Evolutionary conservation across 2,329 filamentous ascomycete species (phyloP).

Genomic region (Exophiala phaeomuriformis): DNA sequence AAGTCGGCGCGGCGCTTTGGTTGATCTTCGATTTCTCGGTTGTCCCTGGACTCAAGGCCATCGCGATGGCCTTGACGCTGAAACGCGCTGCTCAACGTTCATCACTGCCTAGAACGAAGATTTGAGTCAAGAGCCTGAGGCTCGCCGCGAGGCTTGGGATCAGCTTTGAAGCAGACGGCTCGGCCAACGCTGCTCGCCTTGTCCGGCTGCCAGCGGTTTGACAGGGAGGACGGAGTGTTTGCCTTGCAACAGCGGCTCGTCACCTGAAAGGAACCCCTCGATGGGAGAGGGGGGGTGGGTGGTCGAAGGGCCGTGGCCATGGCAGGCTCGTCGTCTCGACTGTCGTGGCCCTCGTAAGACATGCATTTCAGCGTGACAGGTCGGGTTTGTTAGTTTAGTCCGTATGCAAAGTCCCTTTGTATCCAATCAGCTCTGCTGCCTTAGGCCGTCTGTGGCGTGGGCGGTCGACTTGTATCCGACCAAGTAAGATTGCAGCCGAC

Average conservation of each 20-base stretch:
- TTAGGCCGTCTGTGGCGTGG: slow-evolving; percentile 3
- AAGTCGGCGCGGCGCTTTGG: slow-evolving; percentile 3
- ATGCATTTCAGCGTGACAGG: slow-evolving; percentile 18
- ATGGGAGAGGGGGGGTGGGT: slow-evolving; percentile 16
- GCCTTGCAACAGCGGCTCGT: slow-evolving; percentile 17
- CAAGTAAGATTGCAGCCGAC: slow-evolving; percentile 19
- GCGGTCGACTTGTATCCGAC: slow-evolving; percentile 8
- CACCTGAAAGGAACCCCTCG: slow-evolving; percentile 7
- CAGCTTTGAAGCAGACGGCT: slow-evolving; percentile 3
- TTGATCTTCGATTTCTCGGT: slow-evolving; percentile 14
- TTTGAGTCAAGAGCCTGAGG: slow-evolving; percentile 5
- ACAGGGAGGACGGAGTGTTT: slow-evolving; percentile 9
- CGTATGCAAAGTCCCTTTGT: slow-evolving; percentile 21
- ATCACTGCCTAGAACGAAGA: slow-evolving; percentile 20
- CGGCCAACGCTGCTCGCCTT: not conserved
- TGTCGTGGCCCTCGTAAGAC: slow-evolving; percentile 19
- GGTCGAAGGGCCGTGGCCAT: slow-evolving; percentile 4
- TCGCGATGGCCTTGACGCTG: slow-evolving; percentile 22
- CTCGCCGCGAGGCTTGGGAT: not conserved
- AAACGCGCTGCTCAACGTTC: slow-evolving; percentile 10
- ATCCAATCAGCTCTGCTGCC: slow-evolving; percentile 8
- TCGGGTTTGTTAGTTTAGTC: slow-evolving; percentile 12
- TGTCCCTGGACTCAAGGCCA: slow-evolving; percentile 17
- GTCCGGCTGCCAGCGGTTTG: not conserved
- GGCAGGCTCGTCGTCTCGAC: slow-evolving; percentile 11